Conservation (phyloP, 495 filamentous ascomycete genomes). For the Cercophora samala region DNA sequence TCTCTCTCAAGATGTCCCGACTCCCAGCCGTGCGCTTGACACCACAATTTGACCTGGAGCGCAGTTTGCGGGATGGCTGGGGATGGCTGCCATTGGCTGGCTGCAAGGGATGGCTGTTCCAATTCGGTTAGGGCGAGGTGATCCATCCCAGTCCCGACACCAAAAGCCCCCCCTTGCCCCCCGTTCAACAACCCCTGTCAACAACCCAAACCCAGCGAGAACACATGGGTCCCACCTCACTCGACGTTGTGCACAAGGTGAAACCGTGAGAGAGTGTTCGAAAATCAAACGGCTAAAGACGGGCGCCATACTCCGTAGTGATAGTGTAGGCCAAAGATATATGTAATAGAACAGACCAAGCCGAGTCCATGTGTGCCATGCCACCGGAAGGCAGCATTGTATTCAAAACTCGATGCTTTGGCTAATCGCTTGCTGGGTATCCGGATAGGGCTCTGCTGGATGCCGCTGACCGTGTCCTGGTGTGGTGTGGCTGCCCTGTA, state of each 20-base stretch:
- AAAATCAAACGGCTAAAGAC: neutral
- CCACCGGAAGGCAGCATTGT: no score
- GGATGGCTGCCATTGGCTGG: slow-evolving; percentile 39
- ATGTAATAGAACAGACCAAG: no score
- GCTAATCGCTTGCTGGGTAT: no score
- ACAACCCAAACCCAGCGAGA: neutral
- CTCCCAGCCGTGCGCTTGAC: slow-evolving; percentile 9
- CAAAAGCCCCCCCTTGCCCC: neutral
- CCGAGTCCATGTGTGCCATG: neutral
- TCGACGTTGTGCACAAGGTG: neutral
- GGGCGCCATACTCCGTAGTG: no score
- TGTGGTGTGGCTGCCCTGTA: no score
- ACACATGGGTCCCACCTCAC: neutral
- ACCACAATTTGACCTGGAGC: slow-evolving; percentile 16
- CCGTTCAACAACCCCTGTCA: neutral
- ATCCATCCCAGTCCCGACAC: slow-evolving; percentile 17
- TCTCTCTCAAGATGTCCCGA: neutral
- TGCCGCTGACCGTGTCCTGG: no score
- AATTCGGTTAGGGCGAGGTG: slow-evolving; percentile 23
- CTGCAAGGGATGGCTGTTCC: slow-evolving; percentile 16
- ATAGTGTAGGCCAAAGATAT: neutral
- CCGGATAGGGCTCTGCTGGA: no score
- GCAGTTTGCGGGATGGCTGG: slow-evolving; percentile 45
- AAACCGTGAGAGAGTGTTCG: neutral
- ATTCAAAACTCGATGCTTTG: no score